Conservation (phyloP, 768 basidiomycete genomes). For the Kwoniella botswanensis region DNA sequence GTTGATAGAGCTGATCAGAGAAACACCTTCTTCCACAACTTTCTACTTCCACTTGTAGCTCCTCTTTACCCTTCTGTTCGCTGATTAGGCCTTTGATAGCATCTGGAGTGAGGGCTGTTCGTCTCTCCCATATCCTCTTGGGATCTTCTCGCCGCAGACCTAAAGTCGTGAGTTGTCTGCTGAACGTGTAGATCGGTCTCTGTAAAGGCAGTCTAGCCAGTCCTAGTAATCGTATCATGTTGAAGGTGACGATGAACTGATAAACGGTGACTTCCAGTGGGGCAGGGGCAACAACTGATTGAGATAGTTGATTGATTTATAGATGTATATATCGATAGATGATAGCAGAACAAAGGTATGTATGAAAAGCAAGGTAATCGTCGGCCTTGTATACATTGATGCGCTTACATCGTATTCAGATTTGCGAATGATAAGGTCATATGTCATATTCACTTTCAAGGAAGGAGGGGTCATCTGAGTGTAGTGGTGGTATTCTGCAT, state of each 20-base stretch:
- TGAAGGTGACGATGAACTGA: not conserved
- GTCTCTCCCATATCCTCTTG: constrained; percentile 80
- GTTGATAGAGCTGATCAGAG: constrained; percentile 66
- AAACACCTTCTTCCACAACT: constrained; percentile 78
- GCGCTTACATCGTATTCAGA: too few relatives aligned
- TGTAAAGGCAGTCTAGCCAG: not conserved
- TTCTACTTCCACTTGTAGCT: constrained; percentile 68
- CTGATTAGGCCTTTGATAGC: constrained; percentile 69
- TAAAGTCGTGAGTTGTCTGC: constrained; percentile 51
- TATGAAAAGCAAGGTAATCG: too few relatives aligned
- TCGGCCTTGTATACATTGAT: too few relatives aligned
- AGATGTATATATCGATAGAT: not conserved
- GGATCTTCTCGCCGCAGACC: constrained; percentile 80
- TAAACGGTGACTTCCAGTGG: too few relatives aligned
- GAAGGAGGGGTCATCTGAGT: not conserved
- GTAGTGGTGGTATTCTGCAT: not conserved
- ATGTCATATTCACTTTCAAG: too few relatives aligned
- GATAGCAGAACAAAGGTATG: not conserved
- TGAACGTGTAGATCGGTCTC: not conserved
- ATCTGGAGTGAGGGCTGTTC: constrained; percentile 79
- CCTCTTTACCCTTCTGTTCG: constrained; percentile 62
- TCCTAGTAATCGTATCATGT: not conserved
- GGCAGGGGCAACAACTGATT: too few relatives aligned
- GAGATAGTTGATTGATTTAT: too few relatives aligned
- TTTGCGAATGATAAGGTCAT: too few relatives aligned